These are phyloP conservation scores for Gonapodya sp. DNA, from an alignment of 192 early-diverging fungal genomes.

Conservation along the genomic window DNA sequence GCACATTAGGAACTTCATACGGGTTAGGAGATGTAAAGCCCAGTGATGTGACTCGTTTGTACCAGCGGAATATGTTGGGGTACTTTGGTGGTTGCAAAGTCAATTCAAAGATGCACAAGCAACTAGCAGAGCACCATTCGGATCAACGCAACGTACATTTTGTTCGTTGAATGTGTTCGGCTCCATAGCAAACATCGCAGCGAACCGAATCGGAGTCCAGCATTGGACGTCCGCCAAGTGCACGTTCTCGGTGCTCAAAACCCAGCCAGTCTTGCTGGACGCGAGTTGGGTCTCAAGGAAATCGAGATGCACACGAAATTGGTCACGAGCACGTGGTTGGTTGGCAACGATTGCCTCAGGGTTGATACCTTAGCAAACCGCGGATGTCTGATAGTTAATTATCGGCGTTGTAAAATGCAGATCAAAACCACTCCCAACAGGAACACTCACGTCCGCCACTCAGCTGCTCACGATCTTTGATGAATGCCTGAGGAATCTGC, in stretches of 20 bases:
- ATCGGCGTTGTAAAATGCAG: not conserved
- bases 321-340: not conserved
- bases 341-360: not conserved
- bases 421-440: not conserved
- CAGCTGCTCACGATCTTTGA: not conserved
- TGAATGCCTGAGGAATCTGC: not conserved
- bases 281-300: not conserved
- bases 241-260: not conserved
- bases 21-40: not conserved
- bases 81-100: no score
- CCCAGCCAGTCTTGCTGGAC: not conserved
- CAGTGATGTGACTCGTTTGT: not conserved
- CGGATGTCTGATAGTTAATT: no score
- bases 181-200: not conserved
- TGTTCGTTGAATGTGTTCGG: not conserved
- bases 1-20: not conserved
- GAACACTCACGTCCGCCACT: not conserved
- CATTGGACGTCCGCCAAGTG: not conserved
- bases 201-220: not conserved
- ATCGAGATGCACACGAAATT: not conserved
- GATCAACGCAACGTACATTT: not conserved
- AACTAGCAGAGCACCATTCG: not conserved
- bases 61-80: not conserved
- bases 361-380: not conserved
- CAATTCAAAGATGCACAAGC: no score